phyloP scores from a whole-genome alignment of 345 rosid species.

The Pugionium cornutum region DNA sequence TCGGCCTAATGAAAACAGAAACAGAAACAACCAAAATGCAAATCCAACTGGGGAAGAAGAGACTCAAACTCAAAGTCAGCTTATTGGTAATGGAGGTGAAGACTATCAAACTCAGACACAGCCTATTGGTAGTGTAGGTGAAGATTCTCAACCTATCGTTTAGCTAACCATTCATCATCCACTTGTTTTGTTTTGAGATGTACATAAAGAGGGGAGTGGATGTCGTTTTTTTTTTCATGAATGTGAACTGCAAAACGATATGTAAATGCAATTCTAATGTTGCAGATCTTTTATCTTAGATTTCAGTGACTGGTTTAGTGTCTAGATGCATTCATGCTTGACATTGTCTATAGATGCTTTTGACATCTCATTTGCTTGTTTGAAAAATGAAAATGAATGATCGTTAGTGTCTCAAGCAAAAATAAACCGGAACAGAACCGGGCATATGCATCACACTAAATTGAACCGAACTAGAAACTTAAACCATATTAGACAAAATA shows the following conservation, averaged over 20 bases:
- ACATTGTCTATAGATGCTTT: slow-evolving; percentile 28
- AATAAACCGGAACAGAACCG: not conserved
- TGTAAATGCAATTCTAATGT: slow-evolving; percentile 34
- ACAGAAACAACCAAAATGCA: slow-evolving; percentile 39
- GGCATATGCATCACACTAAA: not conserved
- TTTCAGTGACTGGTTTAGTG: not conserved
- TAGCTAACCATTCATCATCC: slow-evolving; percentile 6
- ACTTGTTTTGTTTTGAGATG: slow-evolving; percentile 32
- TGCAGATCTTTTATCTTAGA: slow-evolving; percentile 22
- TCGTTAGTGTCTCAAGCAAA: not conserved
- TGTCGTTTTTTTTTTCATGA: slow-evolving; percentile 1
- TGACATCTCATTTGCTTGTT: slow-evolving; percentile 18
- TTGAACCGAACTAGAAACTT: not conserved
- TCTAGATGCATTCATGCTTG: slow-evolving; percentile 22
- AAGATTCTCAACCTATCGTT: not conserved
- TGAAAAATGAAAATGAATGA: not conserved
- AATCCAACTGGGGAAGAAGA: slow-evolving; percentile 1
- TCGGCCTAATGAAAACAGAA: slow-evolving; percentile 44
- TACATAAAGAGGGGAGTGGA: slow-evolving; percentile 36
- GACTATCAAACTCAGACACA: slow-evolving; percentile 4
- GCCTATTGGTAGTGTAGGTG: not conserved
- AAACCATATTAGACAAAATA: too few species aligned
- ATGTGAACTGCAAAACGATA: slow-evolving; percentile 30
- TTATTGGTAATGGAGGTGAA: slow-evolving; percentile 11
- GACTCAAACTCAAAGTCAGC: slow-evolving; percentile 6